A percentile compares a stretch with the other conserved stretches of the same genome.
Evolutionary conservation across 1,139 yeast species (phyloP).

Genomic region (Ashbya aceris): DNA sequence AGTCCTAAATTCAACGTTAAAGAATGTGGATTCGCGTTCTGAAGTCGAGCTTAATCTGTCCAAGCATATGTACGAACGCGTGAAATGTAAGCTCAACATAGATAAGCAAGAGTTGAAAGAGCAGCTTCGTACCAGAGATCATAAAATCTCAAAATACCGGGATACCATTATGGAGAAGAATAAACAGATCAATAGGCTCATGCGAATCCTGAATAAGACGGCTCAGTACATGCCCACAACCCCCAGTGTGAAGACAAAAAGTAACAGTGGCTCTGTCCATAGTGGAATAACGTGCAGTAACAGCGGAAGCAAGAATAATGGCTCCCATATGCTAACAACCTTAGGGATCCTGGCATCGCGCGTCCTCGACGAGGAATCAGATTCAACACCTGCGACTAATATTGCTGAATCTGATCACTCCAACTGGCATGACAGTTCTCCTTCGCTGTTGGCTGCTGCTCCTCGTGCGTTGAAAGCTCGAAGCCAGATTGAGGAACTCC

Average conservation of each 20-base stretch:
- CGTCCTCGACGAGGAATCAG: slow-evolving; percentile 34
- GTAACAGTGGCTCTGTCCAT: neutral
- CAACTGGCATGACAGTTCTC: slow-evolving; percentile 10
- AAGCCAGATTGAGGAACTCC: no score
- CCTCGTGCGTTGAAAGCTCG: neutral
- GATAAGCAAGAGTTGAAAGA: slow-evolving; percentile 32
- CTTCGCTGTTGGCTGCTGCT: slow-evolving; percentile 5
- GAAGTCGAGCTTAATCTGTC: slow-evolving; percentile 40
- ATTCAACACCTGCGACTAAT: slow-evolving; percentile 6
- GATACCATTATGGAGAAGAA: slow-evolving; percentile 36
- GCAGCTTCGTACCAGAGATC: slow-evolving; percentile 34
- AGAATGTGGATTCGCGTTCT: slow-evolving; percentile 34
- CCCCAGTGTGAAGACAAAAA: neutral
- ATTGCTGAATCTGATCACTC: slow-evolving; percentile 17
- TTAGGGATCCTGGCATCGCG: slow-evolving; percentile 40
- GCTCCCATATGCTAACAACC: slow-evolving; percentile 35
- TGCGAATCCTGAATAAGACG: slow-evolving; percentile 20
- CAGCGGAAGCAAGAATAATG: slow-evolving; percentile 1
- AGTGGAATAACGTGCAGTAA: no score
- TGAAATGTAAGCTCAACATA: slow-evolving; percentile 29
- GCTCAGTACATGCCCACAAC: slow-evolving; percentile 9
- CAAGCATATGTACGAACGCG: slow-evolving; percentile 41
- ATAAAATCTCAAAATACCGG: slow-evolving; percentile 36
- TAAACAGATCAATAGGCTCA: slow-evolving; percentile 32
- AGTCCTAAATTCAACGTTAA: slow-evolving; percentile 31